Evolutionary conservation across 192 early-diverging fungal genomes (phyloP).

Genomic region (Thamnidium elegans): DNA sequence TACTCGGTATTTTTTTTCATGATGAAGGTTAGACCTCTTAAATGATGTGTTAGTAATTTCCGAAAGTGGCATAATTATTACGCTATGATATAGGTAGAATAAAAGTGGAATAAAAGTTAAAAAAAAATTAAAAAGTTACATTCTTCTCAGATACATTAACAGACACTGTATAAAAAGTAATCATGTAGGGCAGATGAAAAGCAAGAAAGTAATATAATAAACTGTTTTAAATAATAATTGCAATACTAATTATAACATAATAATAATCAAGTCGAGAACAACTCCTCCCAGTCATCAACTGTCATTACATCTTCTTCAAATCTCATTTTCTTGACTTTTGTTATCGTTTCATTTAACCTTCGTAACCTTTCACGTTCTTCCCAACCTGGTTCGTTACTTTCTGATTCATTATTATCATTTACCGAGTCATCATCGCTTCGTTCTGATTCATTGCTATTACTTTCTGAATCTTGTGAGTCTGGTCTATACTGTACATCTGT

Average conservation of each 20-base stretch:
- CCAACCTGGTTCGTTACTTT: background rate
- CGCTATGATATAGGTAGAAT: too few relatives aligned
- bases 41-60: too few relatives aligned
- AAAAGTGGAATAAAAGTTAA: too few relatives aligned
- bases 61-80: too few relatives aligned
- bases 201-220: constrained; percentile 12
- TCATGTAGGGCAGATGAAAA: too few relatives aligned
- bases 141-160: too few relatives aligned
- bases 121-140: too few relatives aligned
- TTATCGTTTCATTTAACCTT: constrained; percentile 3
- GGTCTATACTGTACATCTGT: constrained; percentile 7
- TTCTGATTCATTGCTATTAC: too few relatives aligned
- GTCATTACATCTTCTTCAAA: constrained; percentile 3
- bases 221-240: background rate
- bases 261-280: background rate
- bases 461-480: background rate
- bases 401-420: constrained; percentile 3
- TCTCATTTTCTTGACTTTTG: background rate
- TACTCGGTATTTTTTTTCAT: too few relatives aligned
- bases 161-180: too few relatives aligned
- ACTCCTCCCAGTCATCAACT: constrained; percentile 1
- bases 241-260: too few relatives aligned
- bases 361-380: constrained; percentile 8
- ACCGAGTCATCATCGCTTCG: background rate
- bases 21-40: too few relatives aligned